These are phyloP conservation scores for Clonostachys sp. DNA, from an alignment of 2,329 filamentous ascomycete species.

Conservation along the genomic window DNA sequence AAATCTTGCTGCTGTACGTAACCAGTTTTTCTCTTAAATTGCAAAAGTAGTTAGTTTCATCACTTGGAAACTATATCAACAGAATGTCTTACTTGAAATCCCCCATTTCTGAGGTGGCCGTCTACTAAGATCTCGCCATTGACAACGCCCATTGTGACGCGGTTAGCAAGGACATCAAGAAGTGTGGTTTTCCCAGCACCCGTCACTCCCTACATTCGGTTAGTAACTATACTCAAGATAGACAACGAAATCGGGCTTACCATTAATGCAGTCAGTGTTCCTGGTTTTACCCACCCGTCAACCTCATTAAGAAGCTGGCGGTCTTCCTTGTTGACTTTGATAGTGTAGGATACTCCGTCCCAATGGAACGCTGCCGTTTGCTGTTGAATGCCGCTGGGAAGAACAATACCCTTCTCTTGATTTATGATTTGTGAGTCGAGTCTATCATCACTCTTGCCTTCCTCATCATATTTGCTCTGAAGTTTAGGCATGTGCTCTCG, in stretches of 20 bases:
- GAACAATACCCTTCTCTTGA: constrained; percentile 39
- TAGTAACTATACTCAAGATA: constrained; percentile 40
- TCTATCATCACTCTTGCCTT: constrained; percentile 46
- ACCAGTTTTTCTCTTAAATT: constrained; percentile 63
- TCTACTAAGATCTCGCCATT: constrained; percentile 64
- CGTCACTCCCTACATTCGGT: constrained; percentile 15
- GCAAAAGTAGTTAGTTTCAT: constrained; percentile 54
- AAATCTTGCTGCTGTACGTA: constrained; percentile 63
- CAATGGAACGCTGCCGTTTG: constrained; percentile 60
- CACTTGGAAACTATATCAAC: constrained; percentile 25
- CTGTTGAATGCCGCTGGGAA: constrained; percentile 20
- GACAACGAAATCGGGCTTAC: constrained; percentile 20
- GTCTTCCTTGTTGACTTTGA: constrained; percentile 59
- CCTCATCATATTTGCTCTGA: constrained; percentile 44
- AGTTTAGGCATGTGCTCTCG: constrained; percentile 41
- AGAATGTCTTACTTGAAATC: constrained; percentile 31
- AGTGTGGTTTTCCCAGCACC: constrained; percentile 57
- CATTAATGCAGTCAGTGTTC: constrained; percentile 82
- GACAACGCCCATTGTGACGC: constrained; percentile 65
- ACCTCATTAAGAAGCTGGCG: constrained; percentile 64
- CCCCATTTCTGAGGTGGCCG: constrained; percentile 54
- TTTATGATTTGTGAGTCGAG: constrained; percentile 6
- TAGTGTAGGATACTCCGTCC: constrained; percentile 67
- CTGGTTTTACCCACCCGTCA: constrained; percentile 85
- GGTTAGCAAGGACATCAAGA: constrained; percentile 55